These are phyloP conservation scores for Senna tora DNA, from an alignment of 306 rosid genomes.

Conservation along the genomic window DNA sequence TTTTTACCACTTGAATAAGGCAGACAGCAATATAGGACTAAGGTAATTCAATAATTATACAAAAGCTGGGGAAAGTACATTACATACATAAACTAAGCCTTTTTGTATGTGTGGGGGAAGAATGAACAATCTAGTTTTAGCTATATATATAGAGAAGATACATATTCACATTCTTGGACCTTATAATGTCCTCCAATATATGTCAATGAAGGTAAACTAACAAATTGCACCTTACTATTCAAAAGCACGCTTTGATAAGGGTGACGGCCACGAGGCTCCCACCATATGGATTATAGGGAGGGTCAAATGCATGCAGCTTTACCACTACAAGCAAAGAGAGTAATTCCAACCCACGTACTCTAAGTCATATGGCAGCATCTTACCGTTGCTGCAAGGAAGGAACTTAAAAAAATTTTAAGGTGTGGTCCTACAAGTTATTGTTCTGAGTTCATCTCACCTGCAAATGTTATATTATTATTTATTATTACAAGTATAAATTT, in stretches of 20 bases:
- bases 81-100: too few relatives aligned
- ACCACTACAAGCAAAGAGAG: too few relatives aligned
- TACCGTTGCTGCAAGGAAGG: too few relatives aligned
- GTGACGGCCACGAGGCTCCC: too few relatives aligned
- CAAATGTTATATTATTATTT: constrained; percentile 1
- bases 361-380: too few relatives aligned
- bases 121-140: background rate
- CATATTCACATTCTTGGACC: background rate
- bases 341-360: too few relatives aligned
- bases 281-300: too few relatives aligned
- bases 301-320: too few relatives aligned
- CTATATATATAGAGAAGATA: background rate
- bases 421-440: constrained; percentile 9
- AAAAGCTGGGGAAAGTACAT: background rate
- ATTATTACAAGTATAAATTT: constrained; percentile 8
- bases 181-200: background rate
- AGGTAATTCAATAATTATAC: background rate
- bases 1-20: too few relatives aligned
- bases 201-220: constrained; percentile 6
- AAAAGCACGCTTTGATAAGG: background rate
- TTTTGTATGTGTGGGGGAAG: too few relatives aligned
- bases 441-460: constrained; percentile 25
- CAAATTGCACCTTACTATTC: background rate
- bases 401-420: background rate
- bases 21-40: background rate